Percentiles rank a stretch among this genome's conserved stretches.
These are phyloP conservation scores for Pulveroboletus sp. DNA, from an alignment of 768 basidiomycete species.

Conservation along the genomic window DNA sequence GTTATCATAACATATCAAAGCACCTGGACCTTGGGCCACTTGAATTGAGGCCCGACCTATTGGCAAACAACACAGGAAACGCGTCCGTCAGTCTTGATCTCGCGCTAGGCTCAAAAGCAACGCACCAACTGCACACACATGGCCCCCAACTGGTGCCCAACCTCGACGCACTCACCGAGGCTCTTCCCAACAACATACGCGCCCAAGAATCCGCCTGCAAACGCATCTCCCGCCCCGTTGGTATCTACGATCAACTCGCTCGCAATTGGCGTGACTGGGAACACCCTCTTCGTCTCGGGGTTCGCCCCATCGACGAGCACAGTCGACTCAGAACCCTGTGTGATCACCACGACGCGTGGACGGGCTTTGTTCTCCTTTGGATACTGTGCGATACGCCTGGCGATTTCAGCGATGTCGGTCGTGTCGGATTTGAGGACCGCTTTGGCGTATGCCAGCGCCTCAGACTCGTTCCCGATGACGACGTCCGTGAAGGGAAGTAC, in stretches of 20 bases:
- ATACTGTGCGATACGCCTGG: conserved; percentile 66
- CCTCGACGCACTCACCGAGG: conserved; percentile 71
- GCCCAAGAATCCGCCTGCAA: conserved; percentile 94
- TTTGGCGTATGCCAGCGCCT: conserved; percentile 82
- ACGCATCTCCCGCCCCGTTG: conserved; percentile 97
- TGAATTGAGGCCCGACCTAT: conserved; percentile 53
- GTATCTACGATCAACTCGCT: conserved; percentile 84
- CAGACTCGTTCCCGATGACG: conserved; percentile 93
- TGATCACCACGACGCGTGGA: conserved; percentile 83
- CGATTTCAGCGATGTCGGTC: conserved; percentile 64
- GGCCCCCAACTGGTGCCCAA: conserved; percentile 80
- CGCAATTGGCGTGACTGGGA: conserved; percentile 52
- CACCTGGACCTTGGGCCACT: conserved; percentile 52
- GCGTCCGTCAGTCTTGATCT: neutral
- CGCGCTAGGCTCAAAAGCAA: neutral
- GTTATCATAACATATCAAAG: conserved; percentile 23
- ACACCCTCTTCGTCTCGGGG: conserved; percentile 48
- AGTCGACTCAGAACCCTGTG: conserved; percentile 81
- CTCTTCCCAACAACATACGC: conserved; percentile 75
- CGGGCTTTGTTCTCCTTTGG: conserved; percentile 80
- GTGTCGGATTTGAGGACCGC: conserved; percentile 64
- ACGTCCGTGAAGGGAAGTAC: conserved; percentile 83
- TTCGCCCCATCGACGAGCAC: conserved; percentile 62
- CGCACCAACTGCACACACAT: conserved; percentile 81
- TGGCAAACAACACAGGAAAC: neutral